Evolutionary conservation across 306 rosid species (phyloP).

Genomic region (Cicer yamashitae): DNA sequence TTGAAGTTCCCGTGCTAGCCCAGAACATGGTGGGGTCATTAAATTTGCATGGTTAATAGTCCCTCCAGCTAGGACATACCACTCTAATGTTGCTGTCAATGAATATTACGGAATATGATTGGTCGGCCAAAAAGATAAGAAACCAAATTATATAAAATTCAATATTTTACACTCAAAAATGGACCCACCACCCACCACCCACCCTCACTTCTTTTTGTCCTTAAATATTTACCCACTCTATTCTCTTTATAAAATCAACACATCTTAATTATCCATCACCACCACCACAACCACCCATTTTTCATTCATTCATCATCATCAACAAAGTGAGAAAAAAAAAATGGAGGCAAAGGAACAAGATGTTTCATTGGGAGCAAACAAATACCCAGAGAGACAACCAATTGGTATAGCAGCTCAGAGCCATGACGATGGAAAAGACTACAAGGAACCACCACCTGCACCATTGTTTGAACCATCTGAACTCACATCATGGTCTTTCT

Average conservation of each 20-base stretch:
- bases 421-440: conserved; percentile 75
- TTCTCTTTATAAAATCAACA: conserved; percentile 42
- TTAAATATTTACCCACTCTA: background rate
- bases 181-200: conserved; percentile 51
- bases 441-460: conserved; percentile 61
- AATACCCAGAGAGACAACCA: conserved; percentile 86
- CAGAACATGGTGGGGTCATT: conserved; percentile 38
- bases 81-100: conserved; percentile 31
- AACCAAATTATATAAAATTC: background rate
- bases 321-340: background rate
- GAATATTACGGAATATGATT: conserved; percentile 28
- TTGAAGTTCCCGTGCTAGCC: background rate
- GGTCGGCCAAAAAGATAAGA: conserved; percentile 47
- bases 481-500: conserved; percentile 80
- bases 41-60: background rate
- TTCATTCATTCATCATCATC: background rate
- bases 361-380: conserved; percentile 86
- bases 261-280: background rate
- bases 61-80: conserved; percentile 39
- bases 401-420: conserved; percentile 63
- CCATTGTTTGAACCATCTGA: conserved; percentile 78
- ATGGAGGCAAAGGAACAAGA: conserved; percentile 94
- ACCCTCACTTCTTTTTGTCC: background rate
- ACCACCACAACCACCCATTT: background rate
- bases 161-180: background rate